Base-by-base conservation (phyloP, 2,329 filamentous ascomycete species). In the Orbilia quercus region DNA sequence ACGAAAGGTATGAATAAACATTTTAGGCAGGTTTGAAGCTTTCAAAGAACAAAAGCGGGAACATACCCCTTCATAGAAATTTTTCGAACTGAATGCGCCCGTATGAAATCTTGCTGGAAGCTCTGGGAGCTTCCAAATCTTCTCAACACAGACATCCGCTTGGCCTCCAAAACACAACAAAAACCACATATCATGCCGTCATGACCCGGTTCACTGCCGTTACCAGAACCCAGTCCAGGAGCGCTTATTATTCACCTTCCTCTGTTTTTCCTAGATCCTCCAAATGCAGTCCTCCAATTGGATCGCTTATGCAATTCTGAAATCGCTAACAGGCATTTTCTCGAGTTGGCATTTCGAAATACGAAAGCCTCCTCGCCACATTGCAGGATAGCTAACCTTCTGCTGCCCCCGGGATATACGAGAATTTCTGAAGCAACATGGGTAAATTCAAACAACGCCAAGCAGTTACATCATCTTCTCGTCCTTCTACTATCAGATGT, bases 31-130 rank as follows among this genome's bases (percentile, higher is more conserved):
- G 42, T 45, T 40, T 5, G 36, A 40, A 16, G 36, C 28, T 40
- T 40, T 20, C 18, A 7, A 7, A 16, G 16, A 18, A 45, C n/a
- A 4, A 12, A 45, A 6, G 22, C 20, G 22, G 45, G 45, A 50
- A 28, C 45, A 50, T 31, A 22, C 20, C 9, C 20, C 20, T 12
- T 50, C 6, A 5, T 5, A 9, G n/a, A 11, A 9, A 16, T 20
- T 28, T 9, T 50, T 50, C 45, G 45, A 50, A n/a, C 20, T 22
- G 45, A 50, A 50, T 28, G n/a, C 18, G n/a, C 36, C n/a, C 36
- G 9, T 3, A 6, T 14, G n/a, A n/a, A 40, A 16, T 16, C 36
- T 40, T 40, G 4, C 14, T 7, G 14, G 36, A 40, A 7, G 12
- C n/a, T 40, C 11, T 12, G 4, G 3, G 36, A 40, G 36, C 36